phyloP scores from a whole-genome alignment of 2,329 filamentous ascomycete genomes.

The Clarireedia paspali region DNA sequence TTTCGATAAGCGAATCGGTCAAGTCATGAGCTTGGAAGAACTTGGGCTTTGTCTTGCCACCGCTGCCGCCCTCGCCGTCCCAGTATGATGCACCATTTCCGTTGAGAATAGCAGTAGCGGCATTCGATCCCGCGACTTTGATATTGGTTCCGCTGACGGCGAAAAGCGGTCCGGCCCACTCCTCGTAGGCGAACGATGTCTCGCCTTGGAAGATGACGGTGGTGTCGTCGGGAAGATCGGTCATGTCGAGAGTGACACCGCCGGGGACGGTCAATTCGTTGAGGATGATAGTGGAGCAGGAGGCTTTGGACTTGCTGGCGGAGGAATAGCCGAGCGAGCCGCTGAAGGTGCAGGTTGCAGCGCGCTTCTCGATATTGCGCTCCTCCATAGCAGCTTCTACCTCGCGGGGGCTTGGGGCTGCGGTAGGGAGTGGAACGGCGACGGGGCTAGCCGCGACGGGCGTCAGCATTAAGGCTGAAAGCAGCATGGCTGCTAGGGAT shows the following conservation, averaged over 20 bases:
- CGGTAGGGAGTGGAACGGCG: neutral
- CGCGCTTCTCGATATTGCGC: conserved; percentile 7
- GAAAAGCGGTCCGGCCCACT: conserved; percentile 59
- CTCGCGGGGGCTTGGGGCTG: neutral
- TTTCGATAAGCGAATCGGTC: conserved; percentile 40
- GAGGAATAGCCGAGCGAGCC: conserved; percentile 32
- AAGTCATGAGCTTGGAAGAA: conserved; percentile 51
- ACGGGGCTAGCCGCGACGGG: neutral
- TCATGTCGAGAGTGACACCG: conserved; percentile 51
- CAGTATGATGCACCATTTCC: conserved; percentile 42
- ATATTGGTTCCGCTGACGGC: conserved; percentile 26
- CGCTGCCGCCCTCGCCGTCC: conserved; percentile 52
- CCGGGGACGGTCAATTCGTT: conserved; percentile 48
- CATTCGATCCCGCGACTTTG: conserved; percentile 15
- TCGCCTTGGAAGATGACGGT: conserved; percentile 52
- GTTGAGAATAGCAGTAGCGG: conserved; percentile 37
- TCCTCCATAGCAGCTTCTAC: neutral
- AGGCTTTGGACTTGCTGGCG: conserved; percentile 40
- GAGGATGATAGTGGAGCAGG: conserved; percentile 48
- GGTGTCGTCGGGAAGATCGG: conserved; percentile 43
- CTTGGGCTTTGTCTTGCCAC: conserved; percentile 55
- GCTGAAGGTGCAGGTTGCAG: conserved; percentile 46
- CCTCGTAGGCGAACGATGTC: conserved; percentile 59
- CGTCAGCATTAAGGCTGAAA: neutral
- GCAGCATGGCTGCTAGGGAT: neutral